These are phyloP conservation scores for Vaccinium vitisidaea DNA, from an alignment of 148 eudicot species.

Conservation along the genomic window DNA sequence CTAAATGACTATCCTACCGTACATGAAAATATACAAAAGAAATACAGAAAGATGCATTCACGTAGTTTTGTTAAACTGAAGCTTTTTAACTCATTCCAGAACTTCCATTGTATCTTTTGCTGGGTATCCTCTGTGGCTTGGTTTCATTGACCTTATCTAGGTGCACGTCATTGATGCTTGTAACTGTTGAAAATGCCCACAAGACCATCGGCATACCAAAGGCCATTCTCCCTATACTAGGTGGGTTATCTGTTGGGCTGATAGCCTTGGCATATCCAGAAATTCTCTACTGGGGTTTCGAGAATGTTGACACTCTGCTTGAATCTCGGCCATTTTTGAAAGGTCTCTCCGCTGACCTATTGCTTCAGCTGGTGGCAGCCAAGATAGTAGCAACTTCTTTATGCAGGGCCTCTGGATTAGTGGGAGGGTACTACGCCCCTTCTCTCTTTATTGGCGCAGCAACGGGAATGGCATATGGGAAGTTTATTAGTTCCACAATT, in stretches of 20 bases:
- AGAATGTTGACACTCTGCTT: slow-evolving; percentile 82
- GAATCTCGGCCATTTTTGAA: slow-evolving; percentile 74
- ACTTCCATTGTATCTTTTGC: slow-evolving; percentile 88
- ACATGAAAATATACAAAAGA: no score
- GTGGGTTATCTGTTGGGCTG: slow-evolving; percentile 75
- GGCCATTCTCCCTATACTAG: slow-evolving; percentile 59
- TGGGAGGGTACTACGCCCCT: slow-evolving; percentile 96
- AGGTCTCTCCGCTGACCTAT: slow-evolving; percentile 67
- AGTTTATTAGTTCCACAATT: slow-evolving; percentile 50
- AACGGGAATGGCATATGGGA: slow-evolving; percentile 95
- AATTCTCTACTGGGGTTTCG: slow-evolving; percentile 95
- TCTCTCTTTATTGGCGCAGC: slow-evolving; percentile 95
- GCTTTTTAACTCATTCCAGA: slow-evolving; percentile 50
- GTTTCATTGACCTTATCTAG: slow-evolving; percentile 69
- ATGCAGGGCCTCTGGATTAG: slow-evolving; percentile 88
- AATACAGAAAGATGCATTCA: no score
- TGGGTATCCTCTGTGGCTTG: slow-evolving; percentile 85
- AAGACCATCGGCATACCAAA: slow-evolving; percentile 48
- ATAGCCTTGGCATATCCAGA: slow-evolving; percentile 89
- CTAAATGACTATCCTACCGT: no score
- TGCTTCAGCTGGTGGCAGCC: slow-evolving; percentile 71
- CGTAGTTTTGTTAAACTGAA: slow-evolving; percentile 9
- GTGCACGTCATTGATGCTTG: slow-evolving; percentile 70
- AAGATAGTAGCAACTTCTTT: slow-evolving; percentile 82
- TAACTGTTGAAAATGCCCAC: slow-evolving; percentile 43